Evolutionary conservation across 2,329 filamentous ascomycete genomes (phyloP), one percentile per base, ranked within the genome.

Genomic region (Fusarium sp.): DNA sequence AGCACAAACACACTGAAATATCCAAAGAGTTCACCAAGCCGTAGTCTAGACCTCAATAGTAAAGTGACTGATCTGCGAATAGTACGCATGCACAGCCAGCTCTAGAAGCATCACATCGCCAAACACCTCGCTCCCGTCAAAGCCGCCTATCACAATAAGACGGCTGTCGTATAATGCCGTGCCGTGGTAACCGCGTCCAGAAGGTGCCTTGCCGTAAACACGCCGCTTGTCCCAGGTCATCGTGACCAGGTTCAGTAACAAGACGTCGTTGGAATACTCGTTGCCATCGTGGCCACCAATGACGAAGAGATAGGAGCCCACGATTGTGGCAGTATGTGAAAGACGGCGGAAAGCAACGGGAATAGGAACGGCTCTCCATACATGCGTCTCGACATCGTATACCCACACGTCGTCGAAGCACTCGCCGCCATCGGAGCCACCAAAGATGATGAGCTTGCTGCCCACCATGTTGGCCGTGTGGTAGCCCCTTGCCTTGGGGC

Each of bases 321-420:
- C 91, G 48, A 93, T 89, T 20, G 91, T 93, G 48, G 91, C 89
- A 29, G 92, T 92, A 80, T 93, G 92, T 27, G 90, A 92, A 60
- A 93, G 85, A 22, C 92, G 89, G 43, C 90, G 88, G 80, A 88
- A 92, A n/a, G 89, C 89, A 39, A 89, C 80, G 22, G 90, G 87
- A 27, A 92, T 91, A 67, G 84, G 80, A 65, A 92, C 91, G 8
- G 84, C 79, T 69, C 88, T 89, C 90, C 92, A 93, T 27, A 84
- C 74, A 67, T 88, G 86, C 43, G 85, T 87, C 60, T 93, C 91
- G 7, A 93, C 88, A 79, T 93, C 91, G 82, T 92, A 93, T 33
- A 93, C 89, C 92, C 92, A 93, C 45, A 93, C 91, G 78, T 93
- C 92, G 79, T 91, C 88, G 82, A 93, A 93, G 82, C 92, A 93